Base-by-base conservation (phyloP, 2,329 filamentous ascomycete genomes). In the Neonectria hederae region DNA sequence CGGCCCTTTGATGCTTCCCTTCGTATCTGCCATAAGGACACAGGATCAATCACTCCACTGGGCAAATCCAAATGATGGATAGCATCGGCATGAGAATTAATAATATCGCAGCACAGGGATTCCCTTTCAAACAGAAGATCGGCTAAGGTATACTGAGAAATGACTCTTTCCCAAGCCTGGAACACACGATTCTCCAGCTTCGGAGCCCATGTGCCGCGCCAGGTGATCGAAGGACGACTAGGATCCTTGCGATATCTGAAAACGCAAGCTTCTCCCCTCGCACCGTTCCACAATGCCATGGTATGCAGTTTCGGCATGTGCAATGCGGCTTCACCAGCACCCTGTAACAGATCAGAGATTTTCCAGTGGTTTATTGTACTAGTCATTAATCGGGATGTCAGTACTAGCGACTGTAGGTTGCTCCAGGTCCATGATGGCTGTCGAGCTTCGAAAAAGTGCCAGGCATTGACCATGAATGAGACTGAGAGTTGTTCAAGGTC, bases 401-500 rank as follows among this genome's bases (percentile, higher is more conserved):
- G 26, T 1, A 32, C 24, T 4, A 51, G 24, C 14, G 51, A 56
- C n/a, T 42, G 28, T 0, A 61, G 24, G 4, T 43, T 1, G 1
- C 19, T 2, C 52, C 59, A 51, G 10, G 3, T 24, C 52, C 43
- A 51, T 3, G 22, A 10, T 30, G 10, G 32, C 43, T 51, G 43
- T 4, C 22, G 17, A 2, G 52, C 32, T 8, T 54, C 11, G 24
- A 61, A 49, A n/a, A 56, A 56, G n/a, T 61, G n/a, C 7, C 17
- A 9, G 10, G 58, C 58, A 7, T 60, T 40, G 24, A 55, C 24
- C 22, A 60, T 30, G n/a, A 38, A 61, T 13, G 52, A 46, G 13
- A 49, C 22, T 2, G 51, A 61, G 24, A 49, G 51, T 5, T 61
- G 21, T 4, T 46, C 52, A 22, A 55, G 42, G 3, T n/a, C 30